A percentile compares a stretch with the other conserved stretches of the same genome.
These are phyloP conservation scores for Dendryphion nanum DNA, from an alignment of 2,329 filamentous ascomycete genomes.

Conservation along the genomic window DNA sequence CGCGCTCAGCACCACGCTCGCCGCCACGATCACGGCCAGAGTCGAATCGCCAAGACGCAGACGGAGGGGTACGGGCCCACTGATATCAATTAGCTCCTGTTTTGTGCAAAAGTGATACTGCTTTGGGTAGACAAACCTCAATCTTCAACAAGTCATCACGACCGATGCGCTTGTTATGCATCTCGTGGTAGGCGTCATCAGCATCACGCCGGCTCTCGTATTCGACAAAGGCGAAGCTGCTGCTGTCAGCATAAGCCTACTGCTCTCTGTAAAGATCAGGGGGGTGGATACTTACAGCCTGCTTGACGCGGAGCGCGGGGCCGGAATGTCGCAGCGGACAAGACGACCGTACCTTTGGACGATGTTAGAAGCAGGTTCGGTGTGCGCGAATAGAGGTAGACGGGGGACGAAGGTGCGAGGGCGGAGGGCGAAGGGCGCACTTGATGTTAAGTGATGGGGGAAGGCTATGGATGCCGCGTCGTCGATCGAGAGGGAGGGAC, in stretches of 20 bases:
- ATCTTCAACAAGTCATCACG: conserved; percentile 97
- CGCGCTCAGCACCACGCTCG: conserved; percentile 52
- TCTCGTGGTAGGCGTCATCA: conserved; percentile 98
- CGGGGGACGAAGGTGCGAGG: conserved; percentile 18
- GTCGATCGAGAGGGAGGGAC: conserved; percentile 39
- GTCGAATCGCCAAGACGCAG: conserved; percentile 97
- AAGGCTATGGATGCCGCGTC: conserved; percentile 14
- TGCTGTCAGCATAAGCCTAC: conserved; percentile 14
- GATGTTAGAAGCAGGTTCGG: conserved; percentile 42
- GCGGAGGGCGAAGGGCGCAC: too few species aligned
- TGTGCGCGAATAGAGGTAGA: conserved; percentile 8
- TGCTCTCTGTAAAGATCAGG: background rate
- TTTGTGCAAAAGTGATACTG: background rate
- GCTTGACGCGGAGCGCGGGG: conserved; percentile 87
- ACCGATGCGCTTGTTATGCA: conserved; percentile 99
- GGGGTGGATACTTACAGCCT: conserved; percentile 90
- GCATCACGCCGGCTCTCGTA: conserved; percentile 98
- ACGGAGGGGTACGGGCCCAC: conserved; percentile 98
- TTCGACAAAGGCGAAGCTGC: conserved; percentile 94
- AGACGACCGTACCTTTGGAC: conserved; percentile 88
- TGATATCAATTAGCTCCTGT: conserved; percentile 42
- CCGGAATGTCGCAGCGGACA: conserved; percentile 97
- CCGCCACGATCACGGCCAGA: conserved; percentile 73
- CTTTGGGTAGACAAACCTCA: conserved; percentile 66
- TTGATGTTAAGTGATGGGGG: too few species aligned